phyloP scores from a whole-genome alignment of 805 yeast species.

The Phaffomyces thermotolerans region DNA sequence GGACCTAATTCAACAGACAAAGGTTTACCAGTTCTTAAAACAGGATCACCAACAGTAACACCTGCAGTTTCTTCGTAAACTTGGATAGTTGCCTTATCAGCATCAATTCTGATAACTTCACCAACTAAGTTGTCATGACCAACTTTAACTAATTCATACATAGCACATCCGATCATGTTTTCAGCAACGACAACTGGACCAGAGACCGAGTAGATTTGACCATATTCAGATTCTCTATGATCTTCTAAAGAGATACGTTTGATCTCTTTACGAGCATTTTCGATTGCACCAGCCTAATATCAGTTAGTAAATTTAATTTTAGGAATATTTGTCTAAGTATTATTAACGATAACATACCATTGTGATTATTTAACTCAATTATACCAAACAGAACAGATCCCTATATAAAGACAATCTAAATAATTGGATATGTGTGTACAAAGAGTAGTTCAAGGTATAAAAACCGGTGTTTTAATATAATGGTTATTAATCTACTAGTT shows the following conservation, averaged over 20 bases:
- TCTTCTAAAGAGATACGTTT: constrained; percentile 78
- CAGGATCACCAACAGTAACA: constrained; percentile 99
- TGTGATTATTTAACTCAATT: constrained; percentile 1
- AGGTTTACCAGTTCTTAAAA: constrained; percentile 97
- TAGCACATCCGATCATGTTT: constrained; percentile 98
- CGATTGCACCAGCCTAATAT: constrained; percentile 84
- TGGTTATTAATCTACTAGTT: not conserved
- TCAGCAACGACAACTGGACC: constrained; percentile 98
- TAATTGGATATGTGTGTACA: not conserved
- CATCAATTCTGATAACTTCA: constrained; percentile 95
- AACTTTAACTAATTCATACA: constrained; percentile 97
- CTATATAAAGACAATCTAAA: no score
- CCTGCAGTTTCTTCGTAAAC: constrained; percentile 99
- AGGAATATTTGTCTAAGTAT: no score
- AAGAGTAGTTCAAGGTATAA: not conserved
- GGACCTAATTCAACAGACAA: constrained; percentile 98
- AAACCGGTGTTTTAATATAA: not conserved
- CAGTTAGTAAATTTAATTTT: constrained; percentile 2
- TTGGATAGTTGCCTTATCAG: constrained; percentile 96
- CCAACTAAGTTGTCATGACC: constrained; percentile 97
- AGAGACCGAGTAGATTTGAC: constrained; percentile 87
- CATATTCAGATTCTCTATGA: constrained; percentile 70
- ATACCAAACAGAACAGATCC: not conserved
- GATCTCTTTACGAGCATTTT: constrained; percentile 92
- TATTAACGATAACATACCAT: not conserved